Evolutionary conservation across 768 basidiomycete species (phyloP).

Genomic region (Kwoniella europaea): DNA sequence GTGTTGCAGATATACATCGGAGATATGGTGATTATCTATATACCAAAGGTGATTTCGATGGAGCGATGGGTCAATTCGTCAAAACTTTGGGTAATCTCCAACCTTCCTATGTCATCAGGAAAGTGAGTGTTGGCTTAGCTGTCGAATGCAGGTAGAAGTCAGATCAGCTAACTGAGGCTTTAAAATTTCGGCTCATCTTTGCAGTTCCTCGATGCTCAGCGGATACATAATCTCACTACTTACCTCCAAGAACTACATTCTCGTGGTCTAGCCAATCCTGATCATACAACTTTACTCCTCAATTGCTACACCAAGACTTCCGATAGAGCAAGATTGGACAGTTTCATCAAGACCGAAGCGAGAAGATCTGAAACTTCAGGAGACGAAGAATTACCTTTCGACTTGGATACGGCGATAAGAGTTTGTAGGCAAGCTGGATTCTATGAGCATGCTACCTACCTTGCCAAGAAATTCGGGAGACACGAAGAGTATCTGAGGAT

Average conservation of each 20-base stretch:
- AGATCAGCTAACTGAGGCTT: constrained; percentile 1
- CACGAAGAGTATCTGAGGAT: constrained; percentile 94
- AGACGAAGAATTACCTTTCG: constrained; percentile 87
- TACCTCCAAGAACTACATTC: constrained; percentile 95
- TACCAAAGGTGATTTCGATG: constrained; percentile 86
- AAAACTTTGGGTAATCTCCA: constrained; percentile 86
- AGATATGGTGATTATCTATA: constrained; percentile 93
- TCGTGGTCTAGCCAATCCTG: constrained; percentile 85
- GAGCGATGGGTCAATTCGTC: constrained; percentile 88
- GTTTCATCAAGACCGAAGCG: constrained; percentile 88
- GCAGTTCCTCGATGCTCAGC: constrained; percentile 93
- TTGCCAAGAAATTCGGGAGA: constrained; percentile 86
- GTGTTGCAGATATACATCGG: constrained; percentile 83
- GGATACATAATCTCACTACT: constrained; percentile 91
- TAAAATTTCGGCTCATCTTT: constrained; percentile 13
- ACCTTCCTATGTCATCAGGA: constrained; percentile 95
- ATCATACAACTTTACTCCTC: constrained; percentile 93
- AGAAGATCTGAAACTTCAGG: constrained; percentile 54
- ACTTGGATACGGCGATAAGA: constrained; percentile 93
- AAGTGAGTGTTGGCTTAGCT: constrained; percentile 63
- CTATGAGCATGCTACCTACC: constrained; percentile 89
- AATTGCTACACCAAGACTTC: constrained; percentile 98
- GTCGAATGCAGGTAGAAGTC: neutral
- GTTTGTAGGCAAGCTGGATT: constrained; percentile 97
- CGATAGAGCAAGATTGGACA: constrained; percentile 83